Conservation (phyloP, 2,329 filamentous ascomycete species). For the Penicillium sp. region DNA sequence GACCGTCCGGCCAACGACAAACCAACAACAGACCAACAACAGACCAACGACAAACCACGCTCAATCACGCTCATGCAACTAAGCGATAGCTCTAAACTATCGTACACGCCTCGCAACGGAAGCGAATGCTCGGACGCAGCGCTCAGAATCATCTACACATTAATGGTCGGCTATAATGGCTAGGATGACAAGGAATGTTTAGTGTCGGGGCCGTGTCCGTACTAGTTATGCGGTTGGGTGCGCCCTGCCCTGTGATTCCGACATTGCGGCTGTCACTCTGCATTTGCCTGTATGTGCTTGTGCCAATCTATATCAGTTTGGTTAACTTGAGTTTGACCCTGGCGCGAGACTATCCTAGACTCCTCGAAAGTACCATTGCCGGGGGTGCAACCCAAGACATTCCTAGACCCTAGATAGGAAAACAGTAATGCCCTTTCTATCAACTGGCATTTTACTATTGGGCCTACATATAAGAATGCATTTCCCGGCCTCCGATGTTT, state of each 20-base stretch:
- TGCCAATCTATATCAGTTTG: not conserved
- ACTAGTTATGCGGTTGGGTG: no score
- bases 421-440: not conserved
- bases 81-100: not conserved
- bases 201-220: not conserved
- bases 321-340: not conserved
- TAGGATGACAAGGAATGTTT: not conserved
- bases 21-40: not conserved
- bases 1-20: not conserved
- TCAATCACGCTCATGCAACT: not conserved
- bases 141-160: not conserved
- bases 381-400: not conserved
- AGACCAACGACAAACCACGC: not conserved
- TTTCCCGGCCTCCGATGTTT: not conserved
- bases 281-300: not conserved
- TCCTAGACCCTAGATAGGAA: not conserved
- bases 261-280: not conserved
- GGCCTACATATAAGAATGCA: not conserved
- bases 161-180: not conserved
- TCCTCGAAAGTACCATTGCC: no score
- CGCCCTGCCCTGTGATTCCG: not conserved
- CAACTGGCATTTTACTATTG: not conserved
- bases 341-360: not conserved
- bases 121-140: not conserved
- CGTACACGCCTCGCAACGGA: not conserved